Conservation (phyloP, 306 rosid genomes). For the barrel medic (Medicago truncatula) region MtrunA17r5.0-ANR NC_053045.1:45864001-45864500, state of each 20-base stretch:
- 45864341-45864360: background rate
- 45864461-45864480: conserved; percentile 56
- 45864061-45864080: conserved; percentile 39
- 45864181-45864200: background rate
- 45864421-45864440: conserved; percentile 60
- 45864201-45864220: background rate
- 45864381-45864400: conserved; percentile 52
- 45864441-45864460: conserved; percentile 33
- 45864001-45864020: conserved; percentile 23
- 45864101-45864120: background rate
- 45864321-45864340: background rate
- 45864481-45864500: conserved; percentile 53
- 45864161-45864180: background rate
- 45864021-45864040: conserved; percentile 30
- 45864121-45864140: background rate
- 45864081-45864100: background rate
- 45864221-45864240: background rate
- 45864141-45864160: background rate
- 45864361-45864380: background rate
- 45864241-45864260: conserved; percentile 21
- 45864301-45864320: background rate
- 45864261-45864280: conserved; percentile 30
- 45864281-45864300: conserved; percentile 8
- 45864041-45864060: conserved; percentile 14
- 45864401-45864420: conserved; percentile 42